Percentiles rank a stretch among this genome's conserved stretches.
These are phyloP conservation scores for Hypoxylon crocopeplum DNA, from an alignment of 495 filamentous ascomycete species.

Conservation along the genomic window DNA sequence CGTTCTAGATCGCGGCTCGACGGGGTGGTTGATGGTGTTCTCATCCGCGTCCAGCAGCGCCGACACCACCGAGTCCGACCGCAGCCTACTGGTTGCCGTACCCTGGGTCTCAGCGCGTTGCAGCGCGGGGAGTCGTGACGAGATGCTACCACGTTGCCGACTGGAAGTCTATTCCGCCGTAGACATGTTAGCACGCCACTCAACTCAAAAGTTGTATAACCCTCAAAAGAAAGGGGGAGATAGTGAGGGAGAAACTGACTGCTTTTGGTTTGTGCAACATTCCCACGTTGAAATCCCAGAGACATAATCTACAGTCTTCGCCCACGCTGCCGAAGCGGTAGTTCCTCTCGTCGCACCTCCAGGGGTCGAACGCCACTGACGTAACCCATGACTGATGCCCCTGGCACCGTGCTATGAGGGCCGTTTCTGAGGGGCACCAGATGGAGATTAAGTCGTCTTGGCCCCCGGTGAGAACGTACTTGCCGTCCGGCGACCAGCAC, in stretches of 20 bases:
- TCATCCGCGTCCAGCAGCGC: constrained; percentile 53
- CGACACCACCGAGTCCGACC: constrained; percentile 70
- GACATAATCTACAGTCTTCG: constrained; percentile 84
- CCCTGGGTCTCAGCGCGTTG: constrained; percentile 58
- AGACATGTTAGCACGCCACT: too few species aligned
- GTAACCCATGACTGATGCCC: constrained; percentile 96
- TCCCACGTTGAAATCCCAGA: constrained; percentile 98
- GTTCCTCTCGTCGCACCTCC: constrained; percentile 92
- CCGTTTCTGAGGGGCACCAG: constrained; percentile 84
- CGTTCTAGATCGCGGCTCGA: constrained; percentile 79
- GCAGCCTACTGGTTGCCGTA: constrained; percentile 61
- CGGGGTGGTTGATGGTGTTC: constrained; percentile 70
- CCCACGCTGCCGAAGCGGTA: constrained; percentile 97
- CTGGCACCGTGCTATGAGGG: constrained; percentile 89
- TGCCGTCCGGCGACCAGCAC: constrained; percentile 97
- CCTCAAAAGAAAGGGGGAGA: too few species aligned
- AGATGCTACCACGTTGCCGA: constrained; percentile 67
- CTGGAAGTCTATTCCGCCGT: constrained; percentile 49
- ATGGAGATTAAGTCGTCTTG: constrained; percentile 96
- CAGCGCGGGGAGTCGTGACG: constrained; percentile 56
- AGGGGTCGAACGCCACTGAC: constrained; percentile 90
- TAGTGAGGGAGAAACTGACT: constrained; percentile 37
- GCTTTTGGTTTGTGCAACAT: constrained; percentile 89
- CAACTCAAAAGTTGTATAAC: background rate
- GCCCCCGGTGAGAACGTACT: constrained; percentile 93